Conservation (phyloP, 768 basidiomycete genomes). For the Lactifluus volemus region DNA sequence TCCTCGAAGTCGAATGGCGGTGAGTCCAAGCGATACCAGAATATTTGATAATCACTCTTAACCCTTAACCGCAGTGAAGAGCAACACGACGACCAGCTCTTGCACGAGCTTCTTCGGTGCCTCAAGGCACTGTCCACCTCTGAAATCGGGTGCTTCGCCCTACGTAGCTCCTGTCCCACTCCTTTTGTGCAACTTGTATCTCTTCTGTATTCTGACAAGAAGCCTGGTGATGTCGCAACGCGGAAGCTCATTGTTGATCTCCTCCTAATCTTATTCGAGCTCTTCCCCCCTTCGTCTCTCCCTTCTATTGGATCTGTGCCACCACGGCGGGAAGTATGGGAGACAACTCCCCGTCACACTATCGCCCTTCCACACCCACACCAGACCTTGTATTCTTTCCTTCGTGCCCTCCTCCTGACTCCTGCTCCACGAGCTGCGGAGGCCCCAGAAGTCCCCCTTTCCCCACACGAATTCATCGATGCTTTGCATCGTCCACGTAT, state of each 20-base stretch:
- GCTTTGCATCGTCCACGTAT: constrained; percentile 58
- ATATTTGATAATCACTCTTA: neutral
- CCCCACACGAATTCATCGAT: constrained; percentile 76
- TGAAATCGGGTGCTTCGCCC: constrained; percentile 78
- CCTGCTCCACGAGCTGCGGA: constrained; percentile 59
- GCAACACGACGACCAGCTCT: constrained; percentile 91
- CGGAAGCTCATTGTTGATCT: constrained; percentile 89
- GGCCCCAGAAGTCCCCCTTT: constrained; percentile 49
- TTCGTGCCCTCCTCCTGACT: constrained; percentile 68
- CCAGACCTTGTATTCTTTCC: constrained; percentile 60
- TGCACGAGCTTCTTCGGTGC: constrained; percentile 88
- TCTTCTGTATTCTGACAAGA: constrained; percentile 94
- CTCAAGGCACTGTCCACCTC: constrained; percentile 92
- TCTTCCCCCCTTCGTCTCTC: constrained; percentile 69
- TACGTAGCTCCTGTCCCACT: constrained; percentile 81
- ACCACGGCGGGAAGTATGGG: constrained; percentile 17
- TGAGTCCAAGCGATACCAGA: constrained; percentile 27
- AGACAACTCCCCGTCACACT: constrained; percentile 37
- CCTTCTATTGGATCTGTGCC: constrained; percentile 37
- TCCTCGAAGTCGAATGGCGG: constrained; percentile 97
- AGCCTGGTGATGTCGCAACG: constrained; percentile 87
- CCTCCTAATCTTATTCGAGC: constrained; percentile 76
- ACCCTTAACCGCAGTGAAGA: constrained; percentile 58
- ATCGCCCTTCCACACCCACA: constrained; percentile 68
- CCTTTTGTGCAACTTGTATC: constrained; percentile 80